These are phyloP conservation scores for Graphilbum ipis-grandicollis DNA, from an alignment of 2,329 filamentous ascomycete genomes.

Conservation along the genomic window DNA sequence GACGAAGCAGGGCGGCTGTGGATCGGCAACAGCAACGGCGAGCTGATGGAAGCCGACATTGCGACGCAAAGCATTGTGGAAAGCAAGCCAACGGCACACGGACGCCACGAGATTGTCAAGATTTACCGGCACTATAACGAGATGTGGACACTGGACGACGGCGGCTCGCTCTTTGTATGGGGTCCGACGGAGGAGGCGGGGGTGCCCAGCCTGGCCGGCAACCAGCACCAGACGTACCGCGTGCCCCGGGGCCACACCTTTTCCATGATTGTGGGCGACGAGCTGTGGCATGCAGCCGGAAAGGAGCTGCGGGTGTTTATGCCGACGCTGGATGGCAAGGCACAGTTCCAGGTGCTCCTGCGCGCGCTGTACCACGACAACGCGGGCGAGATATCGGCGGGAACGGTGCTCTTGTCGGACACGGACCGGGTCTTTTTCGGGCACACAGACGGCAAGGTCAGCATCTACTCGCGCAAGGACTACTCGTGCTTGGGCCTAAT, in stretches of 20 bases:
- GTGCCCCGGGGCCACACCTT: conserved; percentile 70
- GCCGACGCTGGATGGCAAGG: conserved; percentile 49
- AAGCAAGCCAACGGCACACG: conserved; percentile 56
- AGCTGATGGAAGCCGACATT: conserved; percentile 80
- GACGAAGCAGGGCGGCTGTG: conserved; percentile 71
- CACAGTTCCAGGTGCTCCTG: conserved; percentile 58
- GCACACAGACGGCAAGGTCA: conserved; percentile 84
- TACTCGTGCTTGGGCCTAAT: conserved; percentile 65
- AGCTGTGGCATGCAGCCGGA: conserved; percentile 75
- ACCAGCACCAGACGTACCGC: conserved; percentile 56
- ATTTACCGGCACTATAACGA: conserved; percentile 79
- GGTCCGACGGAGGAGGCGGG: conserved; percentile 48
- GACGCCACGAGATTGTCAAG: conserved; percentile 60
- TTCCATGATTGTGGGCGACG: conserved; percentile 69
- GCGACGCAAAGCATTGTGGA: conserved; percentile 50
- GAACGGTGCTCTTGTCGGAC: conserved; percentile 55
- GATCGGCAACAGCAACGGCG: conserved; percentile 79
- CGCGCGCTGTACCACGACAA: conserved; percentile 53
- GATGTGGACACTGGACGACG: conserved; percentile 87
- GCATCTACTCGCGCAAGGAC: conserved; percentile 68
- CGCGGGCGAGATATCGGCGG: conserved; percentile 76
- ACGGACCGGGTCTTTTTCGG: conserved; percentile 76
- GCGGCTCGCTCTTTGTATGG: conserved; percentile 78
- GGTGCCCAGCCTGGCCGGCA: conserved; percentile 55
- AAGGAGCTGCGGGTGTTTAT: conserved; percentile 77